Evolutionary conservation across 2,329 filamentous ascomycete species (phyloP), one percentile per base, ranked within the genome.

Genomic region (Spiromastix sp.): DNA sequence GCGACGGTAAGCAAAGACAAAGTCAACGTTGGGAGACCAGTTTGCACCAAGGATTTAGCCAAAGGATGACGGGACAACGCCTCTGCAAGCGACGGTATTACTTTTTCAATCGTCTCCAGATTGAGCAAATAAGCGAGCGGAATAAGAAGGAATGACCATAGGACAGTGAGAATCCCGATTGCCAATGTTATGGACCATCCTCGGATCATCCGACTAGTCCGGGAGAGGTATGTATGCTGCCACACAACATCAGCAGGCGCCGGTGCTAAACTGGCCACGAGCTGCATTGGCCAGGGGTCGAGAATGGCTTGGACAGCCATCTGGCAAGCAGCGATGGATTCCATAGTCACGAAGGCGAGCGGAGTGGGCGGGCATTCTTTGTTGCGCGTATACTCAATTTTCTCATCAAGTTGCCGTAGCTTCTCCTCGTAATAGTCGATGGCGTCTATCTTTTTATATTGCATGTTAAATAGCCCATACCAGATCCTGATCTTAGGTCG

Each of bases 241-340:
- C 93, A 98, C 8, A 96, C 76, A n/a, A 98, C 79, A 54, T 96
- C 89, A 0, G 83, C 78, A 0, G 91, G 91, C 2, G 89, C 79
- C 0, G 91, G 91, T 2, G 89, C 87, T 18, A 82, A 72, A 40
- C 85, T 87, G 6, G 89, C 87, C 36, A 94, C 67, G 4, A 98
- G 71, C 41, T 83, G 81, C 39, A 87, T 79, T 0, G 93, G 91
- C 8, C 83, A 80, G 3, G 91, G 86, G 52, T 96, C 89, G 35
- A 98, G 77, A 8, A 93, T 79, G 3, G 91, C 87, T 59, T 98
- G 91, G 28, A 94, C 85, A 16, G 87, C 85, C 86, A 96, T 94
- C 63, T 98, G 91, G 44, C 74, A 77, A 13, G 87, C 81, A 10
- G 87, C 84, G 32, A 94, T 91, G 3, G 85, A 91, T 62, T 95